These are phyloP conservation scores for Macrotyloma uniflorum DNA, from an alignment of 306 rosid genomes.

Conservation along the genomic window DNA sequence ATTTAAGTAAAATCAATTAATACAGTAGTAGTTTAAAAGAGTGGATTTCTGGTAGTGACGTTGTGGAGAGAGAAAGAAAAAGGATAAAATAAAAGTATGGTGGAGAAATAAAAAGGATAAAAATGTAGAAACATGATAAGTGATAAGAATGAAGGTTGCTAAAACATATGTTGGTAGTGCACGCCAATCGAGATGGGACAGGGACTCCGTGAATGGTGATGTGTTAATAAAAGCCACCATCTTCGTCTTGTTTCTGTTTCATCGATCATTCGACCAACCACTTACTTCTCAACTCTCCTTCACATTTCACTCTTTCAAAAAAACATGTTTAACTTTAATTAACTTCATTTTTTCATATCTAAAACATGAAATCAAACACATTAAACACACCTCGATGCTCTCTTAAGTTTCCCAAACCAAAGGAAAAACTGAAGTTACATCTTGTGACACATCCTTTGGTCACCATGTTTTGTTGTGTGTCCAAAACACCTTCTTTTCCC, in stretches of 20 bases:
- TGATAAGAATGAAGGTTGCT: neutral
- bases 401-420: neutral
- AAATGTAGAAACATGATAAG: neutral
- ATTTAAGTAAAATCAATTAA: no score
- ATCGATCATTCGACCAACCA: neutral
- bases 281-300: neutral
- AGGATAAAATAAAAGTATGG: no score
- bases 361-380: no score
- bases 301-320: no score
- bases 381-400: neutral
- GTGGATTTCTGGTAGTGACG: neutral
- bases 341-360: no score
- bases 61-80: neutral
- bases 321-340: no score
- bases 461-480: neutral
- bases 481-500: neutral
- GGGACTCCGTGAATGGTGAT: constrained; percentile 36
- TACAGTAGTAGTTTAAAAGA: neutral
- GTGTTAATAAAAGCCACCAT: constrained; percentile 9
- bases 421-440: neutral
- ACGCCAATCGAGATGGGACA: constrained; percentile 28
- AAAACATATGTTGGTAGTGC: constrained; percentile 23
- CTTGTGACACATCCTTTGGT: neutral
- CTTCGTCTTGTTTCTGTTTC: neutral
- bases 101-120: neutral